Conservation (phyloP, 1,284 basidiomycete species). For the Cystobasidium sp. region DNA sequence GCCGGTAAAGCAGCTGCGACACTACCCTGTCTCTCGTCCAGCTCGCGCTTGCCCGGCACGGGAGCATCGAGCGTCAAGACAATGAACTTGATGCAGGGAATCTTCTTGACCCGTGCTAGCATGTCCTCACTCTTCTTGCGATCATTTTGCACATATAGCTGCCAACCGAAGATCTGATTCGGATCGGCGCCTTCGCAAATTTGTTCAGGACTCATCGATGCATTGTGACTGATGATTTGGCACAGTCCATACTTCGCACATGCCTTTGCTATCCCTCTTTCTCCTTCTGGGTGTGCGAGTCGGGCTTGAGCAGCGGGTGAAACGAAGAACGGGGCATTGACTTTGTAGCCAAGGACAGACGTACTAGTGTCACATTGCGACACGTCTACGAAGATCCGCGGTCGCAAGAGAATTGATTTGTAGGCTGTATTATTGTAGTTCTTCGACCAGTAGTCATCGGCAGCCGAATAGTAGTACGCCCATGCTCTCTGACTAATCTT, state of each 20-base stretch:
- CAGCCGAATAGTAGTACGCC: constrained; percentile 74
- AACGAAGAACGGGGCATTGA: constrained; percentile 81
- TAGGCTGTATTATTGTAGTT: constrained; percentile 27
- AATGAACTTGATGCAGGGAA: constrained; percentile 77
- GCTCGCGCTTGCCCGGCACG: constrained; percentile 81
- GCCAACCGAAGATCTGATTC: constrained; percentile 73
- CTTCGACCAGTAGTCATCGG: constrained; percentile 34
- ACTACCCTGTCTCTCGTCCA: constrained; percentile 63
- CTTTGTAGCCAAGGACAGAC: constrained; percentile 73
- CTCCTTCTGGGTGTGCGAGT: constrained; percentile 50
- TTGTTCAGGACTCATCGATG: constrained; percentile 74
- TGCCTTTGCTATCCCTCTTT: constrained; percentile 45
- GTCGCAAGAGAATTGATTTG: constrained; percentile 69
- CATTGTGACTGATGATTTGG: constrained; percentile 58
- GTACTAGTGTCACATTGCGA: constrained; percentile 74
- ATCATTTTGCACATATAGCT: constrained; percentile 81
- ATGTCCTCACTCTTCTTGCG: constrained; percentile 71
- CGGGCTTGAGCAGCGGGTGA: constrained; percentile 66
- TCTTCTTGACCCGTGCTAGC: constrained; percentile 69
- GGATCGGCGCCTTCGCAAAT: constrained; percentile 66
- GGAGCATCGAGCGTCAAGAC: constrained; percentile 90
- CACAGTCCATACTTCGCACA: constrained; percentile 43
- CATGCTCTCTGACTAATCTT: constrained; percentile 47
- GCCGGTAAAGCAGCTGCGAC: constrained; percentile 51
- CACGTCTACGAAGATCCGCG: constrained; percentile 77